Percentiles rank a stretch among this genome's conserved stretches.
Evolutionary conservation across 2,329 filamentous ascomycete species (phyloP).

Genomic region (Beauveria sp.): DNA sequence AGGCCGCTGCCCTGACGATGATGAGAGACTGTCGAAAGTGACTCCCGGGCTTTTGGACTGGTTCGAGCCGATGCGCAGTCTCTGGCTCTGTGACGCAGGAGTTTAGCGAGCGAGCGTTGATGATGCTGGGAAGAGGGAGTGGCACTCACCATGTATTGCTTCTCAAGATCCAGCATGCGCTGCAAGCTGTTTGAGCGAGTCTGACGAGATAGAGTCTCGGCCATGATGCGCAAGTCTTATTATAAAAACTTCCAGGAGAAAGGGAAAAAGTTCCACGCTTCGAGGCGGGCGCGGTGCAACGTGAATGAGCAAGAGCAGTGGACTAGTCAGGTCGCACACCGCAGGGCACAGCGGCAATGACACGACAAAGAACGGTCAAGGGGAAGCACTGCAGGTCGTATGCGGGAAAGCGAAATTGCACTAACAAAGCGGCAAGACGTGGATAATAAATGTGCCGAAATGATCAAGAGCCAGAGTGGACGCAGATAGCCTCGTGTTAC

Average conservation of each 20-base stretch:
- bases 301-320: constrained; percentile 3
- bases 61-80: constrained; percentile 2
- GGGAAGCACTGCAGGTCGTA: constrained; percentile 10
- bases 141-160: constrained; percentile 47
- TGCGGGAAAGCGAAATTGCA: constrained; percentile 8
- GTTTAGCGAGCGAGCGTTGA: background rate
- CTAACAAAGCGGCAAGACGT: background rate
- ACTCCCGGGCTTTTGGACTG: background rate
- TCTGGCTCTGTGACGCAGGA: background rate
- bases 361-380: constrained; percentile 10
- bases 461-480: background rate
- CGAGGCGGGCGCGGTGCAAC: background rate
- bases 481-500: background rate
- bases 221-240: constrained; percentile 6
- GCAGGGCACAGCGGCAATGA: background rate
- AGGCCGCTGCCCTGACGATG: constrained; percentile 1
- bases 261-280: background rate
- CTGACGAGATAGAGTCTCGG: constrained; percentile 4
- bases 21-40: background rate
- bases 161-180: constrained; percentile 53
- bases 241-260: background rate
- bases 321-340: background rate
- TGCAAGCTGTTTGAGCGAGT: constrained; percentile 42
- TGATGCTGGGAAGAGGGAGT: background rate
- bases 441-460: background rate